These are phyloP conservation scores for Scutellaria galericulata DNA, from an alignment of 257 asterid species.

Conservation along the genomic window DNA sequence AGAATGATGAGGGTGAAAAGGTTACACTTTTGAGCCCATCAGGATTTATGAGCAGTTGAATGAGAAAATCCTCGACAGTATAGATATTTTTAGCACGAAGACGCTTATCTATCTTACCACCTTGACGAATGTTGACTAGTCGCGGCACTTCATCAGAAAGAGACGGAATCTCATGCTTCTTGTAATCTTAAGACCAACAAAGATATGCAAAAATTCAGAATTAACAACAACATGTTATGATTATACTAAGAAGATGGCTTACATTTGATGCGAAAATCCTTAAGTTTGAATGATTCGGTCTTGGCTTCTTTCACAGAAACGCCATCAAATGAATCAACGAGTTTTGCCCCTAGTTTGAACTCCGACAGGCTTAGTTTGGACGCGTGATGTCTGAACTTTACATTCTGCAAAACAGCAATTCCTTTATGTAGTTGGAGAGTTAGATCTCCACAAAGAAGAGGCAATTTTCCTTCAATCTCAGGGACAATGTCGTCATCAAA, in stretches of 20 bases:
- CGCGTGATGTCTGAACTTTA: constrained; percentile 43
- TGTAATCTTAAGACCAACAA: constrained; percentile 47
- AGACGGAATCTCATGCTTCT: constrained; percentile 49
- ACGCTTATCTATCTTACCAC: constrained; percentile 38
- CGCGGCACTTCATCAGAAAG: constrained; percentile 55
- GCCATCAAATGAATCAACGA: constrained; percentile 24
- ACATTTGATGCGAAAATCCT: constrained; percentile 49
- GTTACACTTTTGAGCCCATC: constrained; percentile 54
- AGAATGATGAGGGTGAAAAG: background rate
- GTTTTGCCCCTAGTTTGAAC: constrained; percentile 54
- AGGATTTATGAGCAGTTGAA: constrained; percentile 46
- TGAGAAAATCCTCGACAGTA: constrained; percentile 61
- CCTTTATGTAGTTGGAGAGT: constrained; percentile 47
- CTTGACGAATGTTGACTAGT: constrained; percentile 37
- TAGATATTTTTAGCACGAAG: constrained; percentile 34
- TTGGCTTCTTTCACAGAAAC: constrained; percentile 46
- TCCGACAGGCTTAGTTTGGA: constrained; percentile 18
- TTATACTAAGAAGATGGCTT: constrained; percentile 7
- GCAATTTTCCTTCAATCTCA: constrained; percentile 42
- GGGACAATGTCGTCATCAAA: constrained; percentile 36
- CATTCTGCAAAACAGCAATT: constrained; percentile 27
- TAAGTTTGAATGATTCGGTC: constrained; percentile 47
- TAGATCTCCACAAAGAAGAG: constrained; percentile 48
- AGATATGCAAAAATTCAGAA: background rate
- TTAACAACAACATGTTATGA: too few relatives aligned